Evolutionary conservation across 768 basidiomycete genomes (phyloP).

Genomic region (Boletus pseudopeckii): DNA sequence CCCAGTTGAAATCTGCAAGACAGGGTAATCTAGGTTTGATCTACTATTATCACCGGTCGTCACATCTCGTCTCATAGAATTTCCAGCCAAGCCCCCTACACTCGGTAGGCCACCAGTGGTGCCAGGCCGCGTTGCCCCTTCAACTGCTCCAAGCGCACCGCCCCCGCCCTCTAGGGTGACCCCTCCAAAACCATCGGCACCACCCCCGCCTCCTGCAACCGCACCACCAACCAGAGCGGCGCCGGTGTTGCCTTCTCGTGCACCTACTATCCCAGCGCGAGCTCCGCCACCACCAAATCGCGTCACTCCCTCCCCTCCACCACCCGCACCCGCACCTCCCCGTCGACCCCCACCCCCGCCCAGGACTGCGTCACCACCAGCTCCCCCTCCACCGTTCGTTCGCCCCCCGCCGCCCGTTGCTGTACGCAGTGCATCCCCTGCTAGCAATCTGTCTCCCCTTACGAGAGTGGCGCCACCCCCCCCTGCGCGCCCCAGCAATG

Average conservation of each 20-base stretch:
- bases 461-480: conserved; percentile 23
- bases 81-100: conserved; percentile 55
- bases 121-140: conserved; percentile 46
- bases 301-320: conserved; percentile 26
- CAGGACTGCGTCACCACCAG: conserved; percentile 28
- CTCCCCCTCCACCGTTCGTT: conserved; percentile 22
- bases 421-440: conserved; percentile 25
- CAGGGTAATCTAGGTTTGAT: conserved; percentile 52
- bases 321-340: conserved; percentile 18
- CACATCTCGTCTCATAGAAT: conserved; percentile 7
- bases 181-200: conserved; percentile 29
- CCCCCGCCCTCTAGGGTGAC: conserved; percentile 29
- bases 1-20: conserved; percentile 82
- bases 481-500: conserved; percentile 24
- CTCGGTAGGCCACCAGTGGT: conserved; percentile 67
- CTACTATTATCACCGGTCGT: conserved; percentile 5
- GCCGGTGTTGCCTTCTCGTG: conserved; percentile 38
- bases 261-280: conserved; percentile 41
- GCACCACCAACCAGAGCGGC: conserved; percentile 36
- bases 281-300: conserved; percentile 43
- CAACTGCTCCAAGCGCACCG: conserved; percentile 27
- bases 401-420: conserved; percentile 28
- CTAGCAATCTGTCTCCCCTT: conserved; percentile 8
- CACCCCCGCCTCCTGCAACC: conserved; percentile 32
- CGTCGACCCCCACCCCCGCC: conserved; percentile 34